A percentile compares a stretch with the other conserved stretches of the same genome.
Conservation (phyloP, 805 yeast species). For the Suhomyces prunicola region DNA sequence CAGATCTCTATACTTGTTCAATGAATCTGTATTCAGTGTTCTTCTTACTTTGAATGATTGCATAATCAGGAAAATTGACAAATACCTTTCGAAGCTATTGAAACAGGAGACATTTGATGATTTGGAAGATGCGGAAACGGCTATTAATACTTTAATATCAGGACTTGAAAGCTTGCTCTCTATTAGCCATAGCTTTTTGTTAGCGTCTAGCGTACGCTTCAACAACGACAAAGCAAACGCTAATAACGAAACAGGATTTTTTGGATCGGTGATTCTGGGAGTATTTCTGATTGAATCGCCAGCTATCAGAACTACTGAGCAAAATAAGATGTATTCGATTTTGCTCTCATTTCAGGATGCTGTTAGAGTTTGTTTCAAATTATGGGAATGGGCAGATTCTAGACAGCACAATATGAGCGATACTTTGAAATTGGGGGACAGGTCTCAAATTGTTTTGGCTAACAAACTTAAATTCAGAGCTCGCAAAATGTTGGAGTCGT, state of each 20-base stretch:
- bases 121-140: constrained; percentile 35
- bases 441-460: constrained; percentile 40
- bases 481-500: constrained; percentile 58
- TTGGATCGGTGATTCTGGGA: constrained; percentile 71
- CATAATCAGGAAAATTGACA: constrained; percentile 38
- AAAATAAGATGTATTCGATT: constrained; percentile 53
- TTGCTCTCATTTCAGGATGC: constrained; percentile 64
- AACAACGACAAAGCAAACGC: constrained; percentile 12
- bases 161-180: constrained; percentile 68
- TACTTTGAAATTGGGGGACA: constrained; percentile 14
- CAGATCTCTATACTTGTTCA: constrained; percentile 49
- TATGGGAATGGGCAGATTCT: constrained; percentile 72
- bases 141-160: constrained; percentile 45
- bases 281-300: constrained; percentile 75
- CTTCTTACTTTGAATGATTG: constrained; percentile 53
- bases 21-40: constrained; percentile 53
- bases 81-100: constrained; percentile 27
- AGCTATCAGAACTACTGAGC: constrained; percentile 45
- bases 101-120: constrained; percentile 10
- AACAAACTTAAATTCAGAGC: constrained; percentile 66
- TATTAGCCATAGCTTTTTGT: constrained; percentile 53
- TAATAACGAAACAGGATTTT: constrained; percentile 46
- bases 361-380: constrained; percentile 48
- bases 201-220: constrained; percentile 26
- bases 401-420: constrained; percentile 13